These are phyloP conservation scores for Colletotrichum gloeosporioides DNA, from an alignment of 2,329 filamentous ascomycete species.

Conservation along the genomic window DNA sequence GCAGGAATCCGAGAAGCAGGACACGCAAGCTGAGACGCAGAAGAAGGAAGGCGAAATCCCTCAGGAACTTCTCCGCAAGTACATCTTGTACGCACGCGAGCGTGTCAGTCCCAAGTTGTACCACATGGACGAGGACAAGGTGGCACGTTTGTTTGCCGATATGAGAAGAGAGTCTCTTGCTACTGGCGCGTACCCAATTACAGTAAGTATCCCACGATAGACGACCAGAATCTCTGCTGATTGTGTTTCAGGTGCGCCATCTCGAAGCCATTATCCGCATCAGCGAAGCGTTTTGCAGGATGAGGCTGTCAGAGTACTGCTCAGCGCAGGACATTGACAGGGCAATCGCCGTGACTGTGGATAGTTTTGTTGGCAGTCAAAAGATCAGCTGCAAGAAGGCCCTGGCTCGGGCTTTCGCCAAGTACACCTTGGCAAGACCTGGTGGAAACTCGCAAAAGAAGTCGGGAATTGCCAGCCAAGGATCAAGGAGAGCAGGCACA, in stretches of 20 bases:
- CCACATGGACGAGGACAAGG: constrained; percentile 97
- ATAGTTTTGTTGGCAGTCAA: constrained; percentile 94
- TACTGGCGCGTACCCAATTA: constrained; percentile 97
- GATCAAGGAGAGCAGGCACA: constrained; percentile 15
- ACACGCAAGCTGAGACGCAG: constrained; percentile 36
- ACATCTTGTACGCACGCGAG: constrained; percentile 93
- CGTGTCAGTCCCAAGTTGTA: constrained; percentile 91
- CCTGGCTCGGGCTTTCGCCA: constrained; percentile 90
- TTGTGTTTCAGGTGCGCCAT: constrained; percentile 79
- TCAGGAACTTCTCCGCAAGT: constrained; percentile 91
- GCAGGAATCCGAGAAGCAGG: constrained; percentile 52
- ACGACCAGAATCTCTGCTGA: background rate
- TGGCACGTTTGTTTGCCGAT: constrained; percentile 91
- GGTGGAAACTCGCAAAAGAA: constrained; percentile 27
- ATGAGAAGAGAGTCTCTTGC: constrained; percentile 93
- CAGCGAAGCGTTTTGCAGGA: constrained; percentile 92
- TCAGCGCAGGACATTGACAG: constrained; percentile 90
- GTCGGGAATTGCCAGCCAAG: constrained; percentile 25
- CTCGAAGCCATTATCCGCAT: constrained; percentile 98
- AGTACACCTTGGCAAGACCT: constrained; percentile 74
- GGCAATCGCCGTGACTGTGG: constrained; percentile 94
- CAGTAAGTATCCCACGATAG: constrained; percentile 63
- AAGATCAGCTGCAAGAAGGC: constrained; percentile 99
- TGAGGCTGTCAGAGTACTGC: constrained; percentile 97
- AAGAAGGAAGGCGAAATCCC: constrained; percentile 75